Evolutionary conservation across 1,139 yeast genomes (phyloP).

Genomic region (Debaryomyces udenii): DNA sequence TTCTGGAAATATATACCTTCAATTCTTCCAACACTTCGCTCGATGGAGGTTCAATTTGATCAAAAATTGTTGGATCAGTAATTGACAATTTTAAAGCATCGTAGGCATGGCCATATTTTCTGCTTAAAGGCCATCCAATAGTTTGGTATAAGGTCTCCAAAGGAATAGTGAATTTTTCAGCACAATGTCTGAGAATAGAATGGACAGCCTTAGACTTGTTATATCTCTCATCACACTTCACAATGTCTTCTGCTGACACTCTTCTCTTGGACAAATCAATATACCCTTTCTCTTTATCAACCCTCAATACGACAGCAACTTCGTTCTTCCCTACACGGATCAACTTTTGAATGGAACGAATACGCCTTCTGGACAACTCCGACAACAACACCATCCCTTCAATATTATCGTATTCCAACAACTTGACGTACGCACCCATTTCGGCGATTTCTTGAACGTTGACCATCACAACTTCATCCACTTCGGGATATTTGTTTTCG

Average conservation of each 20-base stretch:
- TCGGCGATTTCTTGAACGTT: conserved; percentile 98
- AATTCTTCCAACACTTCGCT: conserved; percentile 76
- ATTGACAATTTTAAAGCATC: conserved; percentile 97
- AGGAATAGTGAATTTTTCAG: conserved; percentile 90
- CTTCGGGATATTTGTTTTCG: conserved; percentile 98
- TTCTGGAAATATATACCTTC: conserved; percentile 82
- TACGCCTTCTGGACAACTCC: conserved; percentile 97
- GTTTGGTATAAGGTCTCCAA: conserved; percentile 84
- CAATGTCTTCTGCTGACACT: conserved; percentile 96
- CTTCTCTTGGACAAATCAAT: conserved; percentile 97
- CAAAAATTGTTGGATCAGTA: conserved; percentile 88
- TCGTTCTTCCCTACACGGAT: conserved; percentile 98
- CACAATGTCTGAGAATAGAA: conserved; percentile 95
- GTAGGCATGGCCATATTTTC: conserved; percentile 94
- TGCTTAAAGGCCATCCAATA: conserved; percentile 97
- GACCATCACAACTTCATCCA: conserved; percentile 98
- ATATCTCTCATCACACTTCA: conserved; percentile 96
- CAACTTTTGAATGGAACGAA: conserved; percentile 94
- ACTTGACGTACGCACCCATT: conserved; percentile 96
- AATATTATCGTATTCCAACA: conserved; percentile 94
- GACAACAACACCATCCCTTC: conserved; percentile 98
- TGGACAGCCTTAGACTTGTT: conserved; percentile 97
- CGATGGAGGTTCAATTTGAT: conserved; percentile 74
- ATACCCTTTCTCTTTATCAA: conserved; percentile 97
- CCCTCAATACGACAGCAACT: conserved; percentile 98